phyloP scores from a whole-genome alignment of 352 stramenopile genomes.

The Phytophthora crassamura region DNA sequence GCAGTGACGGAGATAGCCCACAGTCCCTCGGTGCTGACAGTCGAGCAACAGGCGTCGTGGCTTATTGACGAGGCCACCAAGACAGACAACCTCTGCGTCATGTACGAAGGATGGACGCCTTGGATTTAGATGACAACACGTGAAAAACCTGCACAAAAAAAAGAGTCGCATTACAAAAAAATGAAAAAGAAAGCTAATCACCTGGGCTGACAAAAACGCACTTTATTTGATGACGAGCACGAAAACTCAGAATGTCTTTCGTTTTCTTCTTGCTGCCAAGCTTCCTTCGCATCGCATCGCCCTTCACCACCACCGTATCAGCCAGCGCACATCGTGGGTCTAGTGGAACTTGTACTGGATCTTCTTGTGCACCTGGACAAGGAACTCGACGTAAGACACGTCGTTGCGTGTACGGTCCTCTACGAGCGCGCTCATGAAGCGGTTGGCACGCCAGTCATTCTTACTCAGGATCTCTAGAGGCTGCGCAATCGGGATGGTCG shows the following conservation, averaged over 20 bases:
- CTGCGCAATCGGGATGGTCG: constrained; percentile 83
- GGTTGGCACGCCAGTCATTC: constrained; percentile 83
- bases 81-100: constrained; percentile 85
- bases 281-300: constrained; percentile 30
- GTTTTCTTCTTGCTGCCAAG: constrained; percentile 29
- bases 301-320: constrained; percentile 12
- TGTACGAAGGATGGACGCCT: constrained; percentile 91
- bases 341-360: constrained; percentile 93
- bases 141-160: neutral
- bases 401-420: constrained; percentile 89
- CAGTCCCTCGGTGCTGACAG: constrained; percentile 44
- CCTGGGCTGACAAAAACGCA: constrained; percentile 40
- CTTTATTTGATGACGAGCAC: constrained; percentile 37
- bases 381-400: constrained; percentile 91
- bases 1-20: constrained; percentile 47
- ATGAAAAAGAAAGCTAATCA: constrained; percentile 12
- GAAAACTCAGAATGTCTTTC: constrained; percentile 17
- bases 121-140: constrained; percentile 64
- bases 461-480: constrained; percentile 87
- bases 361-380: constrained; percentile 92
- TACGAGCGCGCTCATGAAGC: constrained; percentile 88
- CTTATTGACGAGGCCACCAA: constrained; percentile 82
- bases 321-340: constrained; percentile 23
- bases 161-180: too few relatives aligned
- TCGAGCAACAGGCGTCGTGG: constrained; percentile 82